phyloP scores from a whole-genome alignment of 768 basidiomycete species.

The Mycena pura region DNA sequence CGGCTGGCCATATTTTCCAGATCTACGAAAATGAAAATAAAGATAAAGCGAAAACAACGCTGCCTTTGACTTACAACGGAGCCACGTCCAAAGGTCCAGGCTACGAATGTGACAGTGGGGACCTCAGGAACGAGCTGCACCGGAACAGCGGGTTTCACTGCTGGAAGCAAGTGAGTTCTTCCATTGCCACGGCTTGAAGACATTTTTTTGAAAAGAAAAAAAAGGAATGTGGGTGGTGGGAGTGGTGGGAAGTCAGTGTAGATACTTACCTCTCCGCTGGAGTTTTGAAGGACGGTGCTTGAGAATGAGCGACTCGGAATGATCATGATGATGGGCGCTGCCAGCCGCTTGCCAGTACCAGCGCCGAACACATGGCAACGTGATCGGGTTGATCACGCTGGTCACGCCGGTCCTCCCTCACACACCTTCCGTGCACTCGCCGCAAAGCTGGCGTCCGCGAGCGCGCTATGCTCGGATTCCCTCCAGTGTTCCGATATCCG shows the following conservation, averaged over 20 bases:
- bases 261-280: background rate
- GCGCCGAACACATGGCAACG: constrained; percentile 3
- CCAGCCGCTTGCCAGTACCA: no score
- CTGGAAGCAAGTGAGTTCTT: constrained; percentile 16
- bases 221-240: constrained; percentile 16
- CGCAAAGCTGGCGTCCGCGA: no score
- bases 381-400: background rate
- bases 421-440: no score
- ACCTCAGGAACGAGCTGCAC: constrained; percentile 22
- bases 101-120: constrained; percentile 27
- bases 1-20: constrained; percentile 73
- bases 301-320: background rate
- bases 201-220: constrained; percentile 7
- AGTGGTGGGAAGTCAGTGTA: background rate
- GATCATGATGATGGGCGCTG: constrained; percentile 9
- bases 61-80: constrained; percentile 45
- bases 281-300: constrained; percentile 8
- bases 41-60: background rate
- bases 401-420: no score
- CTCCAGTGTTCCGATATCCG: no score
- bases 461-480: no score
- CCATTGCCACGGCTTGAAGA: background rate
- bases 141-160: constrained; percentile 18
- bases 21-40: constrained; percentile 38
- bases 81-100: constrained; percentile 52